phyloP scores from a whole-genome alignment of 139 green algal genomes.

The Coccomyxa sp. region DNA sequence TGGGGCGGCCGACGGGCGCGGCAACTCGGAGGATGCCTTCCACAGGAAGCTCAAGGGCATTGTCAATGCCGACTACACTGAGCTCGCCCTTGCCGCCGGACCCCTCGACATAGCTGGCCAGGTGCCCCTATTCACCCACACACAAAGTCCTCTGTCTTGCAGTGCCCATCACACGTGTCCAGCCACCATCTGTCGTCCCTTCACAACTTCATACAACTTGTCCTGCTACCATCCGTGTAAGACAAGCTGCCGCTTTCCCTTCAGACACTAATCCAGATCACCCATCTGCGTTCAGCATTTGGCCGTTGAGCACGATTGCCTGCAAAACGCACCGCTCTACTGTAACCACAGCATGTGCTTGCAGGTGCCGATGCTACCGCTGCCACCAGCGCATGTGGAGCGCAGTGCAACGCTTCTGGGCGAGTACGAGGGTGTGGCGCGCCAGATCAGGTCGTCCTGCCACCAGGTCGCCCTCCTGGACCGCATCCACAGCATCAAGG shows the following conservation, averaged over 20 bases:
- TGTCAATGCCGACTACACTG: slow-evolving; percentile 52
- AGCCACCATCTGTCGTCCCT: neutral
- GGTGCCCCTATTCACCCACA: neutral
- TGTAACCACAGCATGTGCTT: neutral
- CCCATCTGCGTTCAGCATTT: neutral
- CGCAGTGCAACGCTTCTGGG: neutral
- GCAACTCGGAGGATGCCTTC: slow-evolving; percentile 65
- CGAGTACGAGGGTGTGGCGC: neutral
- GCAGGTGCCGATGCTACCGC: neutral
- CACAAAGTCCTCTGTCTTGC: neutral
- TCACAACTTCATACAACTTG: neutral
- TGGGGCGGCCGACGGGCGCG: neutral
- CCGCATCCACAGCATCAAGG: slow-evolving; percentile 64
- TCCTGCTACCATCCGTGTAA: neutral
- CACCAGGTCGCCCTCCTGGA: slow-evolving; percentile 71
- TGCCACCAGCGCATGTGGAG: slow-evolving; percentile 4
- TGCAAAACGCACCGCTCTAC: neutral
- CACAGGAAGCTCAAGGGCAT: slow-evolving; percentile 53
- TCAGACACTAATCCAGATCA: too few species aligned
- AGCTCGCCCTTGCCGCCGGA: slow-evolving; percentile 32
- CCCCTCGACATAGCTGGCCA: slow-evolving; percentile 35
- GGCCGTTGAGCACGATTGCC: neutral
- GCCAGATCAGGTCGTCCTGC: neutral
- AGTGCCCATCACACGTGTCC: neutral
- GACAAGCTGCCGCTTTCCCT: too few species aligned